A percentile compares a stretch with the other conserved stretches of the same genome.
These are phyloP conservation scores for Neophaeococcomyces aloes DNA, from an alignment of 2,329 filamentous ascomycete genomes.

Conservation along the genomic window DNA sequence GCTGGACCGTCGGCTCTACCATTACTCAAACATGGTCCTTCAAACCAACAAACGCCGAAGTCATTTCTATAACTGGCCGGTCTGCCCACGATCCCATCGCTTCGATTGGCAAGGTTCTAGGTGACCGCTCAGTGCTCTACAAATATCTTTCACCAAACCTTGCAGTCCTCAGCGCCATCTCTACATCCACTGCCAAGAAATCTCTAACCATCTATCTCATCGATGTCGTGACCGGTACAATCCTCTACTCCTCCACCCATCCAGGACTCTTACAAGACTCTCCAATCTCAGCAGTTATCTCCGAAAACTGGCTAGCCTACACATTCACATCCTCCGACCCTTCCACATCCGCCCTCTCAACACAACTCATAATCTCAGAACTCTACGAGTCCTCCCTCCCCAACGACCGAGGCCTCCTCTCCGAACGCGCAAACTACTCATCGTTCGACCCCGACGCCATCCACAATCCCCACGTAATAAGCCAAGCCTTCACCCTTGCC, in stretches of 20 bases:
- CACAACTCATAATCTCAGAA: conserved; percentile 76
- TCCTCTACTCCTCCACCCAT: conserved; percentile 63
- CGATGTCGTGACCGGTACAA: conserved; percentile 72
- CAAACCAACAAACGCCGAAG: conserved; percentile 53
- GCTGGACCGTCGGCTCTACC: conserved; percentile 32
- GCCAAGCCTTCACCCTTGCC: conserved; percentile 70
- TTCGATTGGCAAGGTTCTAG: conserved; percentile 87
- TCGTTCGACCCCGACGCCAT: conserved; percentile 56
- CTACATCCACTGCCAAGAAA: conserved; percentile 45
- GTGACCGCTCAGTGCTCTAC: conserved; percentile 86
- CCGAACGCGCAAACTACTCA: conserved; percentile 58
- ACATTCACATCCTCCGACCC: conserved; percentile 49
- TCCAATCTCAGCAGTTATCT: conserved; percentile 64
- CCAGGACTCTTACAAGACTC: conserved; percentile 62
- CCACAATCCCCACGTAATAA: conserved; percentile 61
- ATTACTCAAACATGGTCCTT: conserved; percentile 60
- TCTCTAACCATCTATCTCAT: conserved; percentile 58
- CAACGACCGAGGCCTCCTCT: conserved; percentile 74
- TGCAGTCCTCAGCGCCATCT: conserved; percentile 60
- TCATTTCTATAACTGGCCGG: conserved; percentile 57
- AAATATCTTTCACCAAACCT: conserved; percentile 92
- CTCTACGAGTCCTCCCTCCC: conserved; percentile 76
- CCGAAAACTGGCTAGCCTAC: conserved; percentile 94
- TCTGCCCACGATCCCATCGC: conserved; percentile 76
- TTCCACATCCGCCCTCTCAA: conserved; percentile 55